Conservation (phyloP, 108 stramenopile genomes). For the Fistulifera solaris region DNA sequence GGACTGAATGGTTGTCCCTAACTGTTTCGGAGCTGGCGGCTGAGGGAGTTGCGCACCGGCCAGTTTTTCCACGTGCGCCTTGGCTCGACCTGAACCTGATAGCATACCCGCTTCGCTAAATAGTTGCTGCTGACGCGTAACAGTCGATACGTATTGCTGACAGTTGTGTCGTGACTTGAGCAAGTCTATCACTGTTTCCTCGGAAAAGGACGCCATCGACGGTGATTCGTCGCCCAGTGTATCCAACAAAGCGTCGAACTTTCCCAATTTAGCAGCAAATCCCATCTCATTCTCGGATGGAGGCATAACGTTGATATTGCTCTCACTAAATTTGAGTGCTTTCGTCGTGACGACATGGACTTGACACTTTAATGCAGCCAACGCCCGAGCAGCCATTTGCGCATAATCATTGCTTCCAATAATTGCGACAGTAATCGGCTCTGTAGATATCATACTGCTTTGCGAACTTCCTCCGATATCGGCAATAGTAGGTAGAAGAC, state of each 20-base stretch:
- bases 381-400: conserved; percentile 49
- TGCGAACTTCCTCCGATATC: conserved; percentile 48
- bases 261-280: conserved; percentile 45
- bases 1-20: conserved; percentile 52
- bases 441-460: conserved; percentile 3
- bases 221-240: conserved; percentile 28
- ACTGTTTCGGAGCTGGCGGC: conserved; percentile 23
- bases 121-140: conserved; percentile 51
- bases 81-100: conserved; percentile 65
- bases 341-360: conserved; percentile 50
- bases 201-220: not conserved
- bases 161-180: conserved; percentile 42
- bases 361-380: conserved; percentile 56
- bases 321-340: conserved; percentile 1
- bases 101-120: conserved; percentile 59
- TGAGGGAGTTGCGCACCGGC: conserved; percentile 13
- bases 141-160: conserved; percentile 48
- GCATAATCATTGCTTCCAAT: conserved; percentile 67
- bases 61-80: conserved; percentile 38
- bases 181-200: conserved; percentile 20
- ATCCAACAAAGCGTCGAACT: conserved; percentile 74
- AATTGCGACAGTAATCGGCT: conserved; percentile 39
- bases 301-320: conserved; percentile 32
- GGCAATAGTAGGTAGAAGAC: conserved; percentile 34
- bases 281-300: conserved; percentile 50